Evolutionary conservation across 768 basidiomycete species (phyloP), one percentile per base, ranked within the genome.

Genomic region (Candolleomyces eurysporus): DNA sequence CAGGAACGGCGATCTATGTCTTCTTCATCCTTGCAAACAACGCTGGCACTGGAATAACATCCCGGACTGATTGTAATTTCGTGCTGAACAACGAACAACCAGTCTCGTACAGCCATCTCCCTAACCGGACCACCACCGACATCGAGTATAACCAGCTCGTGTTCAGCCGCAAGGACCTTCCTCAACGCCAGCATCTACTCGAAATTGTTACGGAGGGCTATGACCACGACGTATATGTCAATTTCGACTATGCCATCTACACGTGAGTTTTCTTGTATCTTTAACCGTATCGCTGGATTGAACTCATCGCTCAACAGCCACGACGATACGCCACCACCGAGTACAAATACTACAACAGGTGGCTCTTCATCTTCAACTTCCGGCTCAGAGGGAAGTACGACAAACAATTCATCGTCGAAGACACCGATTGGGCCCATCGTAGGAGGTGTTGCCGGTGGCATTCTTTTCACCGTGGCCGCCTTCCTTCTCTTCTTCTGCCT

Each of bases 1-100:
- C 43, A 79, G 77, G 77, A 19, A 73, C 70, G n/a, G 76, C 75
- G 1, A 68, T 78, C 11, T 77, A 76, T 57, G 71, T 77, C 9
- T 78, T 70, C 58, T 77, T 78, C 50, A 73, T 77, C 42, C 73
- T 76, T 11, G 72, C 73, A 19, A 76, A 78, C 58, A 63, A 66
- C 50, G 64, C 59, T 22, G 72, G 69, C 21, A 48, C 62, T 11
- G 58, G 52, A 2, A 54, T 62, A 36, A 64, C 68, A 0, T 62
- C 68, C 4, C 45, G 45, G 11, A 72, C 71, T 9, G 62, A 67
- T 14, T 62, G 63, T 50, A 69, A 68, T 22, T 72, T 72, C 48
- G 67, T 65, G 3, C 39, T 72, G 19, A 67, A 72, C 54, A 64
- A 61, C 4, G 22, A 39, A 11, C n/a, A 40, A 10, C 59, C 49